These are phyloP conservation scores for Phaeosphaeriaceae sp. DNA, from an alignment of 2,329 filamentous ascomycete species.

Conservation along the genomic window DNA sequence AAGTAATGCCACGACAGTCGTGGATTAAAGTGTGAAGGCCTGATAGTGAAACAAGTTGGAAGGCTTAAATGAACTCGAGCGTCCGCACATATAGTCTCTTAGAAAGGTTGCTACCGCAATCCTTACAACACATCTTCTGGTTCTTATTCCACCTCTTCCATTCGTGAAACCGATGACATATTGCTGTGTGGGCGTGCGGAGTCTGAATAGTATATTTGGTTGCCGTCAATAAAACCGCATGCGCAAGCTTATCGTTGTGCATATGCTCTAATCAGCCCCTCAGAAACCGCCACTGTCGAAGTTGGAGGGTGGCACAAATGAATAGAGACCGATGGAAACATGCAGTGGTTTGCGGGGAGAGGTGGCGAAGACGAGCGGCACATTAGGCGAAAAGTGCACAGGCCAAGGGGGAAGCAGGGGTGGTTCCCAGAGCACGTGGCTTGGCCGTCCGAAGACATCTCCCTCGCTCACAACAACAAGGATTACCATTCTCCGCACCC, in stretches of 20 bases:
- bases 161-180: not conserved
- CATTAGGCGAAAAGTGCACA: not conserved
- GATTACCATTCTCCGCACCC: conserved; percentile 5
- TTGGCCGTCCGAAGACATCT: not conserved
- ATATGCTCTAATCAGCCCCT: not conserved
- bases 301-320: not conserved
- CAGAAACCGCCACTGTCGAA: not conserved
- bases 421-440: conserved; percentile 2
- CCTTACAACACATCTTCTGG: too few species aligned
- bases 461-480: conserved; percentile 1
- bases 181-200: not conserved
- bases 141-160: too few species aligned
- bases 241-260: not conserved
- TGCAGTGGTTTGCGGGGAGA: not conserved
- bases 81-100: not conserved
- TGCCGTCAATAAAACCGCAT: not conserved
- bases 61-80: not conserved
- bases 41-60: not conserved
- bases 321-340: not conserved
- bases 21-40: not conserved
- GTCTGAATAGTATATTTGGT: not conserved
- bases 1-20: too few species aligned
- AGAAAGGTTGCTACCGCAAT: not conserved
- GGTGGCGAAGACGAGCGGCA: not conserved
- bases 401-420: not conserved